These are phyloP conservation scores for Sporothrix variecibatus DNA, from an alignment of 2,329 filamentous ascomycete species.

Conservation along the genomic window DNA sequence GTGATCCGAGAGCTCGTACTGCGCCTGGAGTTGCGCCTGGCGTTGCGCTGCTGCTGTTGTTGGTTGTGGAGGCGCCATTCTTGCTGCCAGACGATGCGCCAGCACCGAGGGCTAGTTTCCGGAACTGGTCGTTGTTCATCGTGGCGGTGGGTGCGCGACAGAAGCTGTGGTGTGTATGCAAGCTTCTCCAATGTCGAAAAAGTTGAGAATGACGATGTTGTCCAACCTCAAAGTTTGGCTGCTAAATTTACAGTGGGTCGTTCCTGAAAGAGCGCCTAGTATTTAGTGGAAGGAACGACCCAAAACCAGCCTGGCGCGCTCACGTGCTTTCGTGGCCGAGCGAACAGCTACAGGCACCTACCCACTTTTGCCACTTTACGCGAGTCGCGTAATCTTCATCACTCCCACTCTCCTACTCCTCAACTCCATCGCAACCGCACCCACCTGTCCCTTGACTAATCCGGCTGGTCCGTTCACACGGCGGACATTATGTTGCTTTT, in stretches of 20 bases:
- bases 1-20: constrained; percentile 66
- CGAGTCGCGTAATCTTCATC: constrained; percentile 23
- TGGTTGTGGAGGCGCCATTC: constrained; percentile 8
- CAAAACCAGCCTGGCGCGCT: constrained; percentile 1
- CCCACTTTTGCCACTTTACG: constrained; percentile 28
- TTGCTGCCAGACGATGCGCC: constrained; percentile 29
- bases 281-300: neutral
- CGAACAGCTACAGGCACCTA: constrained; percentile 14
- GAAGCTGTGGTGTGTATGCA: neutral
- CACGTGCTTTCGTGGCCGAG: constrained; percentile 31
- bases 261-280: neutral
- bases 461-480: neutral
- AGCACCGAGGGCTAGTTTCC: constrained; percentile 66
- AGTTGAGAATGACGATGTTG: neutral
- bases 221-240: neutral
- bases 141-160: neutral
- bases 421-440: constrained; percentile 7
- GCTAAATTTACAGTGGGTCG: constrained; percentile 6
- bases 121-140: constrained; percentile 95
- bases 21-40: constrained; percentile 33
- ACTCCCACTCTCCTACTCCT: neutral
- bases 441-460: neutral
- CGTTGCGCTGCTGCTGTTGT: constrained; percentile 34
- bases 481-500: constrained; percentile 14
- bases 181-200: neutral